Percentiles rank a stretch among this genome's conserved stretches.
These are phyloP conservation scores for Rhytidhysteron rufulum DNA, from an alignment of 2,329 filamentous ascomycete species.

Conservation along the genomic window DNA sequence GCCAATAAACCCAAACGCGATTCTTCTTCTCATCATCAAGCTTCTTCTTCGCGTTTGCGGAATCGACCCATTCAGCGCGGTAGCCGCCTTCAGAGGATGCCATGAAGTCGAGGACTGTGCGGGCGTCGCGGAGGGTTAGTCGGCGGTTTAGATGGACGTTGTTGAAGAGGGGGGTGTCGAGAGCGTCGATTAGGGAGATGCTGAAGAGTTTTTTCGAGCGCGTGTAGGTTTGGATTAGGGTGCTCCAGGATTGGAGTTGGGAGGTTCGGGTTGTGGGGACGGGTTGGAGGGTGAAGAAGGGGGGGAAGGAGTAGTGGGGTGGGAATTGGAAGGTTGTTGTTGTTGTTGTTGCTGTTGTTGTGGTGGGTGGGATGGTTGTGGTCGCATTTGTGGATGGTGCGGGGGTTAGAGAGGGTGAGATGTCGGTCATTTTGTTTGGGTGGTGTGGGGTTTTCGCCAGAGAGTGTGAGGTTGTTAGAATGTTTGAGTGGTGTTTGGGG, in stretches of 20 bases:
- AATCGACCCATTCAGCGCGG: slow-evolving; percentile 62
- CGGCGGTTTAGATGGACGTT: slow-evolving; percentile 43
- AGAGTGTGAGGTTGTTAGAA: no score
- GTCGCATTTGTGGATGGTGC: neutral
- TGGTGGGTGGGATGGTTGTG: slow-evolving; percentile 3
- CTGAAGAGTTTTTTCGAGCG: slow-evolving; percentile 72
- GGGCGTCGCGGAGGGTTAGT: slow-evolving; percentile 51
- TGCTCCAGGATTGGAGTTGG: slow-evolving; percentile 81
- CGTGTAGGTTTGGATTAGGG: slow-evolving; percentile 80
- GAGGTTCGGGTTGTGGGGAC: slow-evolving; percentile 69
- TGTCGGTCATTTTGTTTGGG: neutral
- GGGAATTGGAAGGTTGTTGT: slow-evolving; percentile 37
- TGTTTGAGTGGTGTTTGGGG: no score
- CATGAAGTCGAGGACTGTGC: slow-evolving; percentile 56
- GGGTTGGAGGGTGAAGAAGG: slow-evolving; percentile 80
- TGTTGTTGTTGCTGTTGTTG: slow-evolving; percentile 6
- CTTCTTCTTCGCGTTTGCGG: slow-evolving; percentile 11
- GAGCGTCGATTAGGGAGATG: slow-evolving; percentile 60
- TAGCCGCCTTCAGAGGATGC: slow-evolving; percentile 47
- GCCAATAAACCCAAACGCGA: slow-evolving; percentile 75
- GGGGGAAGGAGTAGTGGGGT: slow-evolving; percentile 67
- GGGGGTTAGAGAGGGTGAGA: neutral
- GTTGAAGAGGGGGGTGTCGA: slow-evolving; percentile 54
- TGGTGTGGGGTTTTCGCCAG: neutral
- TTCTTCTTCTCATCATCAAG: slow-evolving; percentile 27